These are phyloP conservation scores for Sporothrix protearum DNA, from an alignment of 2,329 filamentous ascomycete genomes.

Conservation along the genomic window DNA sequence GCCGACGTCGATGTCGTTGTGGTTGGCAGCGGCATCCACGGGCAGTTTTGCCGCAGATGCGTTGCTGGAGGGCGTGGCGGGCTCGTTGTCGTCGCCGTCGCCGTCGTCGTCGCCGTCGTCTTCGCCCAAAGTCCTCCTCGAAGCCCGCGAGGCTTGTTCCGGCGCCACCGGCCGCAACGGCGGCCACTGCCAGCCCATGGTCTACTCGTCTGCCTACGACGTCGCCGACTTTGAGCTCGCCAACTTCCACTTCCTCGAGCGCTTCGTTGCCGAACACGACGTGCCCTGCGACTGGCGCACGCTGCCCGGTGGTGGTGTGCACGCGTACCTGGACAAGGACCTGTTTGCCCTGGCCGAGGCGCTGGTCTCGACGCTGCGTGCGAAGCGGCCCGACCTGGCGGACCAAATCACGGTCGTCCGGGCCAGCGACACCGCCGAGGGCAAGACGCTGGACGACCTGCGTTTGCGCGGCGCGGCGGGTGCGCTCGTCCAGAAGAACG, in stretches of 20 bases:
- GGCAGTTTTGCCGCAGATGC: constrained; percentile 68
- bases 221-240: constrained; percentile 69
- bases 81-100: constrained; percentile 32
- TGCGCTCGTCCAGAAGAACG: constrained; percentile 61
- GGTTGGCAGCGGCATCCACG: constrained; percentile 70
- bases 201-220: constrained; percentile 58
- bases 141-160: constrained; percentile 76
- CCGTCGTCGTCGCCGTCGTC: constrained; percentile 33
- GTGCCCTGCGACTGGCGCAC: constrained; percentile 69
- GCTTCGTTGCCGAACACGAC: constrained; percentile 52
- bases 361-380: constrained; percentile 50
- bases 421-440: constrained; percentile 24
- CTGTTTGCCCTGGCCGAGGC: constrained; percentile 51
- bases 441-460: constrained; percentile 45
- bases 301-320: constrained; percentile 53
- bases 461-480: constrained; percentile 57
- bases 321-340: constrained; percentile 56
- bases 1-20: constrained; percentile 63
- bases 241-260: constrained; percentile 60
- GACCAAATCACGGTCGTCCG: constrained; percentile 43
- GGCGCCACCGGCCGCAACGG: constrained; percentile 75
- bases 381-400: constrained; percentile 55
- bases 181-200: constrained; percentile 70
- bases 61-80: constrained; percentile 41
- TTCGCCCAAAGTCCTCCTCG: constrained; percentile 59